Base-by-base conservation (phyloP, 2,329 filamentous ascomycete species). In the Colletotrichum incanum region DNA sequence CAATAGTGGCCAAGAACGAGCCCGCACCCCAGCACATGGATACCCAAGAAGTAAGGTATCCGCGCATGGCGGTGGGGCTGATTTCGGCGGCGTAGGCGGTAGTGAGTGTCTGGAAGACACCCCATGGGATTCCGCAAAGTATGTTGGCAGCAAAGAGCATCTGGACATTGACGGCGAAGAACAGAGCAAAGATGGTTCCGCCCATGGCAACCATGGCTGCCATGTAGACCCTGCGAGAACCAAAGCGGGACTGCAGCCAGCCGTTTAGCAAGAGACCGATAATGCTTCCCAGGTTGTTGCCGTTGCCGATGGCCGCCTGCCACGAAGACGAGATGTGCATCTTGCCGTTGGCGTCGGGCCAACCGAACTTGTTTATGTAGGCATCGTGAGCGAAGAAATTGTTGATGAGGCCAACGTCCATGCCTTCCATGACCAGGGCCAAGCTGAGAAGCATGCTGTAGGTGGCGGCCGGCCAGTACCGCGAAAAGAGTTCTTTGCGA, bases 251-350 rank as follows among this genome's bases (percentile, higher is more conserved):
- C 9, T 82, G 79, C 9, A 84, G 67, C 66, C 79, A 80, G 11
- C 85, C 85, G 62, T 82, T 84, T 28, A 84, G 58, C 50, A 84
- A 74, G 6, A 85, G 78, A 3, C 85, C 85, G 3, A 86, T 58
- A 23, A 87, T 84, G 49, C 82, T 80, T 1, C 85, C 85, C 11
- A 82, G 78, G 26, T 80, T 77, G 2, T 81, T 80, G 6, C 81
- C 84, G 45, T 83, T 84, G 14, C 78, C 79, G 5, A 87, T 76
- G 1, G 79, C 84, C 1, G 83, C 80, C 74, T 86, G 84, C 86
- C 85, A 87, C 28, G 81, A 77, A 0, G 84, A 80, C 2, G 82
- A 79, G 34, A 88, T 79, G 59, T 85, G 80, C 65, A 83, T 83
- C 1, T 77, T 71, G n/a, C 81, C 82, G 52, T 83, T 71, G 7